Conservation (phyloP, 495 filamentous ascomycete species). For the Penicillium parvum region DNA sequence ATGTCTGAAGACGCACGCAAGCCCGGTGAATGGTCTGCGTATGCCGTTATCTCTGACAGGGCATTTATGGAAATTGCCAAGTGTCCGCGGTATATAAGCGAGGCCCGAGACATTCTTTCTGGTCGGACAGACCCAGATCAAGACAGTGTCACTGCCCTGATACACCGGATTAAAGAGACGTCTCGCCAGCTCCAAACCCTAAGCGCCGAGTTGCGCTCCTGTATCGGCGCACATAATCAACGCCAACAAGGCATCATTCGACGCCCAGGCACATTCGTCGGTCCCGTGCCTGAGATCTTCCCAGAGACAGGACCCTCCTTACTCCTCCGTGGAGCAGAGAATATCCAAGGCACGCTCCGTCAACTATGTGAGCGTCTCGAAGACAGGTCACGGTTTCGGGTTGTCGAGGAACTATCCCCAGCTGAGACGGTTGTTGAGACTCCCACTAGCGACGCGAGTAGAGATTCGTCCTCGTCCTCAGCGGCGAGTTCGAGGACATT, state of each 20-base stretch:
- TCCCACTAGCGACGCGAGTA: slow-evolving; percentile 10
- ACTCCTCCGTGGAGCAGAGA: slow-evolving; percentile 24
- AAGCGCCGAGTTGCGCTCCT: slow-evolving; percentile 15
- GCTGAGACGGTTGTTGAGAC: slow-evolving; percentile 5
- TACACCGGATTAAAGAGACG: slow-evolving; percentile 20
- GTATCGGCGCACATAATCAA: slow-evolving; percentile 21
- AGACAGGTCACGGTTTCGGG: slow-evolving; percentile 9
- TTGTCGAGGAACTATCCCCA: slow-evolving; percentile 16
- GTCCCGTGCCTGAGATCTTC: slow-evolving; percentile 22
- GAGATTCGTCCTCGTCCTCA: slow-evolving; percentile 4
- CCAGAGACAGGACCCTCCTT: slow-evolving; percentile 28
- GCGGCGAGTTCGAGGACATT: neutral
- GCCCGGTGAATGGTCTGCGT: slow-evolving; percentile 21
- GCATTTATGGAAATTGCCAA: slow-evolving; percentile 30
- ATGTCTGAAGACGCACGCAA: slow-evolving; percentile 26
- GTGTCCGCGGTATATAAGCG: slow-evolving; percentile 30
- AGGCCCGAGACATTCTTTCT: slow-evolving; percentile 19
- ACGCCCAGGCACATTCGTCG: slow-evolving; percentile 20
- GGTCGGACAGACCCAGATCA: neutral
- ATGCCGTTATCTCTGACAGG: slow-evolving; percentile 21
- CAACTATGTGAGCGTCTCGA: slow-evolving; percentile 13
- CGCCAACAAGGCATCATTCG: slow-evolving; percentile 25
- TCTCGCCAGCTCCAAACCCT: slow-evolving; percentile 9
- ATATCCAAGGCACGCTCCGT: slow-evolving; percentile 15
- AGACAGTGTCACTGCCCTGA: slow-evolving; percentile 4